These are phyloP conservation scores for Hyaloperonospora brassicae DNA, from an alignment of 352 stramenopile genomes.

Conservation along the genomic window DNA sequence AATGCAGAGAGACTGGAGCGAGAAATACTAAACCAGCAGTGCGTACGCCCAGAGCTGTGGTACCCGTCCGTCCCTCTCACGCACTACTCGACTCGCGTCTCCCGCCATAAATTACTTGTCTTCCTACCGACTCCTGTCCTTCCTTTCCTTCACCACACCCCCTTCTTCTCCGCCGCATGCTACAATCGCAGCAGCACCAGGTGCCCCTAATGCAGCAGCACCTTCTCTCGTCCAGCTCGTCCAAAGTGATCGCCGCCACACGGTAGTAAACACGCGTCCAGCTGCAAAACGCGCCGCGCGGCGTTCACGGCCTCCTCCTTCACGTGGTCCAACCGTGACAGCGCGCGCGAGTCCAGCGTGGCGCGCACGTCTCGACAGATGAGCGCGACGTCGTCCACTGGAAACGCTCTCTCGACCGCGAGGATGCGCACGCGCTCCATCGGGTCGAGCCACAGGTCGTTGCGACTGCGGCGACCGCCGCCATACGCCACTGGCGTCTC, in stretches of 20 bases:
- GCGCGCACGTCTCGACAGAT: conserved; percentile 40
- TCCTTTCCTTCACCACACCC: no score
- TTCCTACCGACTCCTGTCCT: no score
- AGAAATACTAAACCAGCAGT: no score
- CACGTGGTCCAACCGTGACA: conserved; percentile 26
- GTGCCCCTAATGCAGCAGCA: not conserved
- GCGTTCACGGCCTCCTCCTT: conserved; percentile 11
- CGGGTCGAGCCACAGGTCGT: conserved; percentile 42
- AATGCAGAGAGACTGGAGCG: no score
- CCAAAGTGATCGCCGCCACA: not conserved
- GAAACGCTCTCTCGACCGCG: conserved; percentile 26
- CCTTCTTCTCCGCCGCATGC: not conserved
- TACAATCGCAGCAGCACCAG: not conserved
- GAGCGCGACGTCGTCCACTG: conserved; percentile 36
- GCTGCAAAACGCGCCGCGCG: no score
- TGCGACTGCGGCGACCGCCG: conserved; percentile 12
- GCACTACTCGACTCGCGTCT: no score
- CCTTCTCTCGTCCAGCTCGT: not conserved
- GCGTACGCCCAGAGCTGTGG: no score
- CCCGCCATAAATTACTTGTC: no score
- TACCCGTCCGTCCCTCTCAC: no score
- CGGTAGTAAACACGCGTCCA: not conserved
- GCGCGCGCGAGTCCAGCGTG: conserved; percentile 31
- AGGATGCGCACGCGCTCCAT: conserved; percentile 41
- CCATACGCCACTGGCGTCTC: conserved; percentile 1